Percentiles rank a stretch among this genome's conserved stretches.
Conservation (phyloP, 148 eudicot genomes). For the Heliosperma pusillum region DNA sequence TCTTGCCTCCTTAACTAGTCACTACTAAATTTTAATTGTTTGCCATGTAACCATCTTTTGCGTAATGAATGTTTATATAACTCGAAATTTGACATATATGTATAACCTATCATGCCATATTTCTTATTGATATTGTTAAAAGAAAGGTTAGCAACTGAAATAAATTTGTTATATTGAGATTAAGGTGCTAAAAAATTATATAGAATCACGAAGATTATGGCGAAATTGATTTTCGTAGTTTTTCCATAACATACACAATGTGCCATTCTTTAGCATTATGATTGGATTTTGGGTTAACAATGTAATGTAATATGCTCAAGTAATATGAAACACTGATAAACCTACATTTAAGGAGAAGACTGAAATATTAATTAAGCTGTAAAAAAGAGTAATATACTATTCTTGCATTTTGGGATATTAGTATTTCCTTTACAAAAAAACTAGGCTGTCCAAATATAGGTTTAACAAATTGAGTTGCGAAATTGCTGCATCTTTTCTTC, state of each 20-base stretch:
- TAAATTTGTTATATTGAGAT: too few relatives aligned
- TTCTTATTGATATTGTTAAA: too few relatives aligned
- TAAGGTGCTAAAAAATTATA: too few relatives aligned
- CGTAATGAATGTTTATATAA: too few relatives aligned
- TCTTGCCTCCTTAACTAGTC: too few relatives aligned
- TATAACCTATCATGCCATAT: too few relatives aligned
- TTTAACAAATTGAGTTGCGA: constrained; percentile 13
- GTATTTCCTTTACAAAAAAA: constrained; percentile 12
- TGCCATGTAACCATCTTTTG: too few relatives aligned
- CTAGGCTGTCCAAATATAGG: not conserved
- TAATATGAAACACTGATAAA: not conserved
- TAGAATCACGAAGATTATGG: not conserved
- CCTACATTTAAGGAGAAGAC: constrained; percentile 26
- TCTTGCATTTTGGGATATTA: constrained; percentile 9
- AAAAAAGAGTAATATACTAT: constrained; percentile 17
- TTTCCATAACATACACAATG: not conserved
- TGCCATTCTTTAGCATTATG: too few relatives aligned
- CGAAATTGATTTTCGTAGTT: not conserved
- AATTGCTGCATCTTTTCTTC: constrained; percentile 14
- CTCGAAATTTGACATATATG: too few relatives aligned
- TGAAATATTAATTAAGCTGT: not conserved
- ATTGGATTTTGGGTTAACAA: too few relatives aligned
- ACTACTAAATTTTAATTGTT: too few relatives aligned
- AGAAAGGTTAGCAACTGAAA: too few relatives aligned
- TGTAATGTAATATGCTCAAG: not conserved